Evolutionary conservation across 2,329 filamentous ascomycete species (phyloP).

Genomic region (Fragosphaeria purpurea): DNA sequence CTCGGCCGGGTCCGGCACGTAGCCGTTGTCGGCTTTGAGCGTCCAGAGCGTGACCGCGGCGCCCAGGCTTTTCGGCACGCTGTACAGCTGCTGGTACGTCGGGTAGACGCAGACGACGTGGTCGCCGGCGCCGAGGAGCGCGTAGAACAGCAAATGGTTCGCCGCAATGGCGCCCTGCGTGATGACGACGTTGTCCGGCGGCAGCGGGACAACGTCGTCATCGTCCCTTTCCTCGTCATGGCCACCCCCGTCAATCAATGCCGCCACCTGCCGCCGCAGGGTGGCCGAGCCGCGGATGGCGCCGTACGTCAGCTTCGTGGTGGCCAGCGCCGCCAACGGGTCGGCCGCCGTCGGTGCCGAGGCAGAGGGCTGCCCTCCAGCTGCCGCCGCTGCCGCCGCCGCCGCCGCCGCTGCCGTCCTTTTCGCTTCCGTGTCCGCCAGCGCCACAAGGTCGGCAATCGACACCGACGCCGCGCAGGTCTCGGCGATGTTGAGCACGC

Average conservation of each 20-base stretch:
- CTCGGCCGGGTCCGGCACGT: conserved; percentile 56
- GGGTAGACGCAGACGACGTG: conserved; percentile 83
- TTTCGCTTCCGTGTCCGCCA: conserved; percentile 28
- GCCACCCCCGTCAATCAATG: conserved; percentile 33
- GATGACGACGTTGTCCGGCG: conserved; percentile 57
- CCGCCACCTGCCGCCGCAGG: conserved; percentile 54
- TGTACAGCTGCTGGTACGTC: conserved; percentile 77
- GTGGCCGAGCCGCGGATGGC: conserved; percentile 58
- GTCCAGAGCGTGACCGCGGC: conserved; percentile 72
- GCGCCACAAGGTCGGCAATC: conserved; percentile 50
- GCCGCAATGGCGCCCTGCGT: conserved; percentile 73
- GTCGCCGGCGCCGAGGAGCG: conserved; percentile 61
- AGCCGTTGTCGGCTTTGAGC: conserved; percentile 52
- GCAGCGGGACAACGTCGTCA: conserved; percentile 31
- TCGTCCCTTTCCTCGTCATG: neutral
- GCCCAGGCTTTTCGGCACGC: conserved; percentile 62
- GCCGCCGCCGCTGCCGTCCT: conserved; percentile 13
- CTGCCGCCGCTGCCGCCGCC: conserved; percentile 34
- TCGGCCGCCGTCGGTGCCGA: conserved; percentile 5
- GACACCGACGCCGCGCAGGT: conserved; percentile 70
- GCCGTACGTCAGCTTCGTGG: conserved; percentile 59
- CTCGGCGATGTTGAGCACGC: conserved; percentile 63
- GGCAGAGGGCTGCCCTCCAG: conserved; percentile 21
- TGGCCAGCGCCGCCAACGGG: conserved; percentile 34
- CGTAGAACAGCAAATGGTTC: conserved; percentile 73